Base-by-base conservation (phyloP, 1,284 basidiomycete species). In the Porogramme epimiltina region DNA sequence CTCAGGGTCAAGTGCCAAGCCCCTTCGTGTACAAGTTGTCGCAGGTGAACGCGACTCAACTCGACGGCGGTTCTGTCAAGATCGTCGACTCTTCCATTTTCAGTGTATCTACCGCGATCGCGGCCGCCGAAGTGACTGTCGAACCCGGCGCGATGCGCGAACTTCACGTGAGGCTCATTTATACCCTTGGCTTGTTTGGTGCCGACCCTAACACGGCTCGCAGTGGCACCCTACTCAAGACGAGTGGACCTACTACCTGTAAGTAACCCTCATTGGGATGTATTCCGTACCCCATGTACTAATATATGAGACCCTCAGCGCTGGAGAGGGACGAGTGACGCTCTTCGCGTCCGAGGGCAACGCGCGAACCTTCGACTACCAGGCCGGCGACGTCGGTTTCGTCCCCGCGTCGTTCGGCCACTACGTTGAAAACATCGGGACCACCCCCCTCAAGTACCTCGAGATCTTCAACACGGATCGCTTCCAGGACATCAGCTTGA, bases 171-270 rank as follows among this genome's bases (percentile, higher is more conserved):
- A 65, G 75, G 36, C 26, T n/a, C 6, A 6, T 9, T 47, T 37
- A 25, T 4, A 33, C 11, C 11, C 43, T 31, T 33, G 18, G 10
- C 42, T 24, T 18, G n/a, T 34, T 26, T 23, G 22, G 33, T 37
- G 22, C 38, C 33, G n/a, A 37, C 16, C 2, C n/a, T 42, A 19
- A 8, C 26, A 6, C 20, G 16, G 19, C 10, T 39, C 23, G 73
- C 60, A 88, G 81, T 89, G 87, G 86, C 87, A 89, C 62, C 85
- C 85, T 2, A 84, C 81, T 23, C 74, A 85, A 62, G 78, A 80
- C 55, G 84, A 86, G 67, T 87, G 84, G 66, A 55, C 51, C 24
- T 67, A 60, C 56, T 61, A 63, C 56, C 42, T 67, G 65, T 65
- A 37, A 49, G 63, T 55, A 8, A 43, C 38, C n/a, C 13, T 18